phyloP scores from a whole-genome alignment of 768 basidiomycete species.

The Mycena polygramma region DNA sequence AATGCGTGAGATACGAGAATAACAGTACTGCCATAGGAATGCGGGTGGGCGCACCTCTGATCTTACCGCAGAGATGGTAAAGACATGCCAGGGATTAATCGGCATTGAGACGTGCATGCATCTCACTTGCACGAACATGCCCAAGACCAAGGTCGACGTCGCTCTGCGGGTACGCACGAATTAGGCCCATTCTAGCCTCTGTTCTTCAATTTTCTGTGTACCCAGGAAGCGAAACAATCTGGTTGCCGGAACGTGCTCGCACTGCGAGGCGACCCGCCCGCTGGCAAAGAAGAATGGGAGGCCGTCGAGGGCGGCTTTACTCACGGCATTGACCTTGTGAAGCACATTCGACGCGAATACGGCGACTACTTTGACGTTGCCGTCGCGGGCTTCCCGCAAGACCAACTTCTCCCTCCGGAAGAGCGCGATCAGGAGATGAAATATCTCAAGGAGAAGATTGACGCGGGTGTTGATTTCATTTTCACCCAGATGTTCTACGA shows the following conservation, averaged over 20 bases:
- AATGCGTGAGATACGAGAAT: slow-evolving; percentile 4
- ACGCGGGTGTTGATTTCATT: slow-evolving; percentile 92
- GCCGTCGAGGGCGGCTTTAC: slow-evolving; percentile 92
- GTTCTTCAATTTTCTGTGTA: slow-evolving; percentile 3
- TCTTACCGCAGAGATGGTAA: slow-evolving; percentile 92
- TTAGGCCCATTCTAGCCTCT: slow-evolving; percentile 4
- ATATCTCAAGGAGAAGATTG: slow-evolving; percentile 92
- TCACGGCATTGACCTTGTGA: slow-evolving; percentile 93
- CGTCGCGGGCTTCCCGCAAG: slow-evolving; percentile 93
- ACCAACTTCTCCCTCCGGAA: slow-evolving; percentile 77
- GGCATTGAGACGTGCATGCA: slow-evolving; percentile 99
- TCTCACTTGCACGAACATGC: slow-evolving; percentile 99
- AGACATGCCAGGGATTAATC: slow-evolving; percentile 92
- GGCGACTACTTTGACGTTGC: slow-evolving; percentile 97
- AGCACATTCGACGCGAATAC: slow-evolving; percentile 85
- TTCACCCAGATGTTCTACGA: slow-evolving; percentile 99
- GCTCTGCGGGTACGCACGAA: slow-evolving; percentile 82
- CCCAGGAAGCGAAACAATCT: slow-evolving; percentile 87
- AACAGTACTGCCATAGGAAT: slow-evolving; percentile 70
- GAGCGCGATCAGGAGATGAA: slow-evolving; percentile 84
- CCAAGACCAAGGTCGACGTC: slow-evolving; percentile 93
- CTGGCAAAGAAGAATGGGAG: slow-evolving; percentile 92
- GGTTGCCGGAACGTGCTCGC: slow-evolving; percentile 96
- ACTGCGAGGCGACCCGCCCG: slow-evolving; percentile 92
- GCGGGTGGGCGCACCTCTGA: slow-evolving; percentile 97